Evolutionary conservation across 305 asterid genomes (phyloP), one percentile per base, ranked within the genome.

Genomic region (Fraxinus platypoda): DNA sequence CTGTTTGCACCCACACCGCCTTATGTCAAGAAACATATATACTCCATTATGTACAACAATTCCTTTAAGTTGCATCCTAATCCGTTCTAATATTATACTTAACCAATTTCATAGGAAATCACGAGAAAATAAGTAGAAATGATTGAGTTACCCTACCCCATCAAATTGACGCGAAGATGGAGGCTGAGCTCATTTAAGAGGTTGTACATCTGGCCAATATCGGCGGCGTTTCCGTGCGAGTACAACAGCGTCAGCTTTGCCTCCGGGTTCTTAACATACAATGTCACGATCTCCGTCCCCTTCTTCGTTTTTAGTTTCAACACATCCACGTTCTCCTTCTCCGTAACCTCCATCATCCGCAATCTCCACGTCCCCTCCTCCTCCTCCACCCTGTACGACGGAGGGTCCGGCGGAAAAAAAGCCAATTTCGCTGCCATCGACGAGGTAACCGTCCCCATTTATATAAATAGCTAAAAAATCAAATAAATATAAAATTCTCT

Each of bases 221-320:
- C 99, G 85, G 99, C 95, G 13, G 99, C 99, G 86, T 95, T 95
- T 3, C 99, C 99, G 85, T 95, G 99, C 12, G 99, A 95, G 89
- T 95, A 95, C 80, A 95, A 71, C 76, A 95, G 78, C 76, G 99
- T 94, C 54, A 95, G 89, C 84, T 87, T 88, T 82, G 98, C 97
- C 87, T 85, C 52, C 78, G 98, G 94, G 81, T 93, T 95, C 88
- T 83, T 92, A 73, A 94, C 91, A 74, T 92, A 95, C 80, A 95
- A 80, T 64, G 95, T 93, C 81, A 91, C 92, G 88, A 95, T 91
- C 89, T 90, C 87, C 77, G 90, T 90, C 78, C 97, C 98, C 54
- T 90, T 93, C 85, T 92, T 93, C 33, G 99, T 93, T 87, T 84
- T 87, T 78, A 95, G 87, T 89, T 85, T 95, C 93, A 95, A 62